phyloP scores from a whole-genome alignment of 129 eudicot genomes.

The Glebionis coronaria region DNA sequence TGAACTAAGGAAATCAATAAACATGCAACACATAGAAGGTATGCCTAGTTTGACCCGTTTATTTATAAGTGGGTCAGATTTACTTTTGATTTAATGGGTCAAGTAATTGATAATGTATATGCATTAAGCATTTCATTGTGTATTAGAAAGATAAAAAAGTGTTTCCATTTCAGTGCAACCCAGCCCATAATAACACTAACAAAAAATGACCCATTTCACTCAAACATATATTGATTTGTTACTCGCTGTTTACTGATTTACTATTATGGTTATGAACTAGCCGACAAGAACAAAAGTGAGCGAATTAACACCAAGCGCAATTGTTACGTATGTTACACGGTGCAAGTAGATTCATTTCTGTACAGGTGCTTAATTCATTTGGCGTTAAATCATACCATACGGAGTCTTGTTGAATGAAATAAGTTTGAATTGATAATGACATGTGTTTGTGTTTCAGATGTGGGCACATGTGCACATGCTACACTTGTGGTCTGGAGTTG shows the following conservation, averaged over 20 bases:
- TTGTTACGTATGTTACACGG: slow-evolving; percentile 25
- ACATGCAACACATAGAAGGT: slow-evolving; percentile 40
- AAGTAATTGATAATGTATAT: background rate
- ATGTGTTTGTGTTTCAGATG: slow-evolving; percentile 17
- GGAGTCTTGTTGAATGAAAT: background rate
- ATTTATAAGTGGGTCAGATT: no score
- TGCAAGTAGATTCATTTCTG: slow-evolving; percentile 31
- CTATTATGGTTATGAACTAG: background rate
- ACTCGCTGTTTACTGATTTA: background rate
- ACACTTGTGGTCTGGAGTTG: slow-evolving; percentile 29
- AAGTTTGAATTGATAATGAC: background rate
- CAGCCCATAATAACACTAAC: no score
- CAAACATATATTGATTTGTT: no score
- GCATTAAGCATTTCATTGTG: background rate
- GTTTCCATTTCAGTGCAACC: no score
- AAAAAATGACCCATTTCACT: no score
- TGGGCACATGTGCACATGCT: slow-evolving; percentile 38
- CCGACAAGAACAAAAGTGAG: slow-evolving; percentile 11
- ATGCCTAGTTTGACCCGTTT: background rate
- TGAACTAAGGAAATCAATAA: slow-evolving; percentile 51
- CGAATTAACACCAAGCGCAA: background rate
- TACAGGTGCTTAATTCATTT: slow-evolving; percentile 22
- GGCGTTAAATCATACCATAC: background rate
- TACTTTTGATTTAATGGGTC: background rate
- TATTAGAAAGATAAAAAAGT: no score